Conservation (phyloP, 2,329 filamentous ascomycete species). For the Colletotrichum incanum region DNA sequence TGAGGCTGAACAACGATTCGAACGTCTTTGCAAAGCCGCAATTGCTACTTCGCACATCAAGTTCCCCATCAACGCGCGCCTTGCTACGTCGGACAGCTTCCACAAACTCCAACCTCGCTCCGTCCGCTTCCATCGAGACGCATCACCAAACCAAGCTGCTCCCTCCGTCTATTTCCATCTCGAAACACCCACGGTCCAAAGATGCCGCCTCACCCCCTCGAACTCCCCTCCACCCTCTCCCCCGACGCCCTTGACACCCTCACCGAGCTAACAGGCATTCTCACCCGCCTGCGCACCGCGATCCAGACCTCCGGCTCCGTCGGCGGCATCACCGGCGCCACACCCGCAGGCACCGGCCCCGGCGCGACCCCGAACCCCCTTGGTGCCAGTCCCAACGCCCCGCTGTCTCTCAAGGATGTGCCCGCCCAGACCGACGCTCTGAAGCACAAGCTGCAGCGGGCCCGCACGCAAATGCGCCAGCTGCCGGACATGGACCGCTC, state of each 20-base stretch:
- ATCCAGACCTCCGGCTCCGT: constrained; percentile 57
- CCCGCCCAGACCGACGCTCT: constrained; percentile 83
- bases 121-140: not conserved
- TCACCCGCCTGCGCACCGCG: constrained; percentile 78
- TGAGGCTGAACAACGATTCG: constrained; percentile 20
- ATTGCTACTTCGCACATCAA: not conserved
- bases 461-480: constrained; percentile 75
- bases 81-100: not conserved
- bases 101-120: not conserved
- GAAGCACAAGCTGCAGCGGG: constrained; percentile 87
- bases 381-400: constrained; percentile 52
- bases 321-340: constrained; percentile 57
- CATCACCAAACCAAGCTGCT: not conserved
- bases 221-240: constrained; percentile 76
- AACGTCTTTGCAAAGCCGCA: not conserved
- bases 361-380: constrained; percentile 49
- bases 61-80: not conserved
- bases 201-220: constrained; percentile 58
- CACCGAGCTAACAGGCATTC: constrained; percentile 83
- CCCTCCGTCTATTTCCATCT: not conserved
- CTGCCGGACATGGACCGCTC: constrained; percentile 80
- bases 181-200: not conserved
- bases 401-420: constrained; percentile 79
- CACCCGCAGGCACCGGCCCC: constrained; percentile 50
- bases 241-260: constrained; percentile 90